phyloP scores from a whole-genome alignment of 345 rosid genomes.

The Firmiana major region DNA sequence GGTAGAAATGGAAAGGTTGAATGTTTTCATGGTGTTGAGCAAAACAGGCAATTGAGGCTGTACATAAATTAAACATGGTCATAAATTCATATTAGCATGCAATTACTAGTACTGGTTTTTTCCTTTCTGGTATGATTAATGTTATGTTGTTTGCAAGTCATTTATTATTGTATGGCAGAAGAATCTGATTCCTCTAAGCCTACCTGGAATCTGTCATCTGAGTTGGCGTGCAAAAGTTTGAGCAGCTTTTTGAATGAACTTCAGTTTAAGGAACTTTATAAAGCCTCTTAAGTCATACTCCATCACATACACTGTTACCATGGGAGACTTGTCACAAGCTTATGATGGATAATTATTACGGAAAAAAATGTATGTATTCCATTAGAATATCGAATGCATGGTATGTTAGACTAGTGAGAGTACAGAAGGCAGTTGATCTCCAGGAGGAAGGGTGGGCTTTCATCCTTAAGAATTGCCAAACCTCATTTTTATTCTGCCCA shows the following conservation, averaged over 20 bases:
- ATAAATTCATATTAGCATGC: background rate
- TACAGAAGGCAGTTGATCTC: background rate
- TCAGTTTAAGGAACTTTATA: background rate
- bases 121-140: background rate
- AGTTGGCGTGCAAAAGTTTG: background rate
- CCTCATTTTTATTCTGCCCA: background rate
- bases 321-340: background rate
- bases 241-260: background rate
- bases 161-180: constrained; percentile 1
- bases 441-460: background rate
- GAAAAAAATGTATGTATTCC: background rate
- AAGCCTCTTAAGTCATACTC: background rate
- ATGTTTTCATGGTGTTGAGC: background rate
- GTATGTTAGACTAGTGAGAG: background rate
- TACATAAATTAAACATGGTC: background rate
- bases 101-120: background rate
- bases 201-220: background rate
- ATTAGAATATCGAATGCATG: background rate
- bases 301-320: background rate
- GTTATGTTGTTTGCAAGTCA: constrained; percentile 1
- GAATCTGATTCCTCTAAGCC: background rate
- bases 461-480: background rate
- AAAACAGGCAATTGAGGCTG: background rate
- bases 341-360: background rate
- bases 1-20: background rate